Evolutionary conservation across 1,284 basidiomycete genomes (phyloP).

Genomic region (Lentinus polychrous): DNA sequence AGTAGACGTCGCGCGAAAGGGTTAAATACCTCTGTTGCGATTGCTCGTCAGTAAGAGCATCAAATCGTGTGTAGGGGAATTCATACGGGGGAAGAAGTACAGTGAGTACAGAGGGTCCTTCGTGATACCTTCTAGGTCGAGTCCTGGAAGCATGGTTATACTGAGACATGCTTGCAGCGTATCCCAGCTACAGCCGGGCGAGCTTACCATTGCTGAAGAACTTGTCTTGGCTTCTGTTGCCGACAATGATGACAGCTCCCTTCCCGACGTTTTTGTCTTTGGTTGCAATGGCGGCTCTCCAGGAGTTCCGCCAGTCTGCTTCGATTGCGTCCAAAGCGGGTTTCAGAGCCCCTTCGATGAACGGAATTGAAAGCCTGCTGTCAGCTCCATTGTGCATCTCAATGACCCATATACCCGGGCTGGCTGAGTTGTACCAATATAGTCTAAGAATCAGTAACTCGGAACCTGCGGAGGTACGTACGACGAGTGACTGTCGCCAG

Average conservation of each 20-base stretch:
- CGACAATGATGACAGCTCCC: conserved; percentile 76
- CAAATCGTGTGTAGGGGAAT: conserved; percentile 23
- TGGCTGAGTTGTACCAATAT: conserved; percentile 34
- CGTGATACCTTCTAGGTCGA: conserved; percentile 63
- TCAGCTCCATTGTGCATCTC: conserved; percentile 76
- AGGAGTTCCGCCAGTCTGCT: conserved; percentile 62
- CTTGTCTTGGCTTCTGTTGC: conserved; percentile 68
- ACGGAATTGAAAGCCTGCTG: conserved; percentile 56
- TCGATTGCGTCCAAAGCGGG: conserved; percentile 79
- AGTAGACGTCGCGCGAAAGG: conserved; percentile 37
- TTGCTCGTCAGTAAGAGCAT: background rate
- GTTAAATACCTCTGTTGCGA: conserved; percentile 24
- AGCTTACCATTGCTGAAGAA: conserved; percentile 81
- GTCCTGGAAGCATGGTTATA: conserved; percentile 35
- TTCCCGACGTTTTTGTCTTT: conserved; percentile 31
- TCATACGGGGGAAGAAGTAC: conserved; percentile 56
- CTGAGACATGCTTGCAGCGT: background rate
- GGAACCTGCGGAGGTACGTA: conserved; percentile 29
- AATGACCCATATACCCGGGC: conserved; percentile 60
- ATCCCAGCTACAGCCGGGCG: background rate
- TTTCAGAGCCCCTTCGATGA: conserved; percentile 58
- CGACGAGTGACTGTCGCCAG: conserved; percentile 60
- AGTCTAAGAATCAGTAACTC: background rate
- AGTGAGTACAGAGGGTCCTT: conserved; percentile 55
- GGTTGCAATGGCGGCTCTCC: conserved; percentile 35